Evolutionary conservation across 129 eudicot species (phyloP).

Genomic region (Apium graveolens): DNA sequence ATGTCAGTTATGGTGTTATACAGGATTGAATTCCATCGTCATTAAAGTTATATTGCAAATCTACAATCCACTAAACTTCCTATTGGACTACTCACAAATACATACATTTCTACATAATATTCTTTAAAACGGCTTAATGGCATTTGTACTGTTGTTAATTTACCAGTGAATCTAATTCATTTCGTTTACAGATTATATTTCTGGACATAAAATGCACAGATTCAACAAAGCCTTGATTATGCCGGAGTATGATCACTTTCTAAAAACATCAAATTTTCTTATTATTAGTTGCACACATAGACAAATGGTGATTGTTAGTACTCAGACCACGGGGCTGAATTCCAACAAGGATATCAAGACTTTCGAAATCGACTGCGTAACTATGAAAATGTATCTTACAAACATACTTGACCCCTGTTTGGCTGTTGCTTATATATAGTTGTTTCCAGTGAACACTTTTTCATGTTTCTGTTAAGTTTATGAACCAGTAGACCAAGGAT

Average conservation of each 20-base stretch:
- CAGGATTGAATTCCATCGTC: no score
- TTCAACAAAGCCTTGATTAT: conserved; percentile 99
- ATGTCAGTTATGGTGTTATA: no score
- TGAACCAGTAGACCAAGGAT: conserved; percentile 98
- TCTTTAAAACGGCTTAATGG: background rate
- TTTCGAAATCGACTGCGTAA: conserved; percentile 77
- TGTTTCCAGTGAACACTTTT: conserved; percentile 7
- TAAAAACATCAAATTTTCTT: background rate
- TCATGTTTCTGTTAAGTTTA: conserved; percentile 42
- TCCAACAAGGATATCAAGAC: conserved; percentile 93
- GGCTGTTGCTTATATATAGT: conserved; percentile 5
- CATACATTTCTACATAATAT: background rate
- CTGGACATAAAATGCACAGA: conserved; percentile 87
- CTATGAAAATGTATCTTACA: conserved; percentile 65
- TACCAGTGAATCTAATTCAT: background rate
- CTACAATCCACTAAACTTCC: background rate
- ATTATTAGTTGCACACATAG: background rate
- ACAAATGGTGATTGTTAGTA: conserved; percentile 9
- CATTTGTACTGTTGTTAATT: background rate
- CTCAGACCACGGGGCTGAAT: conserved; percentile 77
- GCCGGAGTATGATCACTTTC: conserved; percentile 60
- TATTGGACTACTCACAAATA: background rate
- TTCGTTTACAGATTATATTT: conserved; percentile 68
- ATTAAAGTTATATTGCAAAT: background rate
- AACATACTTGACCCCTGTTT: conserved; percentile 12